Evolutionary conservation across 116 monocot genomes (phyloP).

Genomic region (Cymodocea nodosa): DNA sequence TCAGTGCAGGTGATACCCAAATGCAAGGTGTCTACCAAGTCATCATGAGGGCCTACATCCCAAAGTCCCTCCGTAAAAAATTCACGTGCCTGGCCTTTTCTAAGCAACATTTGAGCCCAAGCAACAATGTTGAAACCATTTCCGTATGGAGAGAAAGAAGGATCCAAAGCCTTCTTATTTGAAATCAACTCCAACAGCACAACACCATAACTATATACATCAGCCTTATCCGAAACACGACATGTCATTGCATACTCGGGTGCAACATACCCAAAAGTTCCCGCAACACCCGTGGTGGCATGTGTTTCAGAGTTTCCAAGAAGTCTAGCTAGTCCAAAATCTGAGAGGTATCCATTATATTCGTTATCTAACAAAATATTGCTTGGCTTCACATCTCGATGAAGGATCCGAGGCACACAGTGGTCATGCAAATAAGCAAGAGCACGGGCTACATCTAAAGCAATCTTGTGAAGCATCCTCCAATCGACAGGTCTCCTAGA

Average conservation of each 20-base stretch:
- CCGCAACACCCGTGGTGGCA: slow-evolving; percentile 93
- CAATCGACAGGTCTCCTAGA: slow-evolving; percentile 61
- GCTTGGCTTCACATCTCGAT: slow-evolving; percentile 93
- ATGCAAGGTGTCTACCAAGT: slow-evolving; percentile 68
- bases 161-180: slow-evolving; percentile 90
- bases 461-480: slow-evolving; percentile 94
- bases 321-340: slow-evolving; percentile 91
- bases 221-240: slow-evolving; percentile 95
- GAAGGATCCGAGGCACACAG: slow-evolving; percentile 83
- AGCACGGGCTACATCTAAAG: slow-evolving; percentile 78
- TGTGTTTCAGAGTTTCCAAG: slow-evolving; percentile 94
- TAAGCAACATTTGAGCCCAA: slow-evolving; percentile 83
- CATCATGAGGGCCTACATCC: slow-evolving; percentile 75
- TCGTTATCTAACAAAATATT: slow-evolving; percentile 85
- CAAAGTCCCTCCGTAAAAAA: slow-evolving; percentile 90
- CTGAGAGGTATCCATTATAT: slow-evolving; percentile 87
- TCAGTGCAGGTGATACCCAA: slow-evolving; percentile 77
- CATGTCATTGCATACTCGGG: slow-evolving; percentile 99
- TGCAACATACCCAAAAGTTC: slow-evolving; percentile 95
- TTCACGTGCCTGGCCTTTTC: slow-evolving; percentile 57
- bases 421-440: slow-evolving; percentile 78
- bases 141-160: slow-evolving; percentile 90
- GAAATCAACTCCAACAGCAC: slow-evolving; percentile 84
- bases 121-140: slow-evolving; percentile 92
- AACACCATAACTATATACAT: slow-evolving; percentile 97